phyloP scores from a whole-genome alignment of 2,329 filamentous ascomycete species.

The Sporothrix brunneoviolacea region DNA sequence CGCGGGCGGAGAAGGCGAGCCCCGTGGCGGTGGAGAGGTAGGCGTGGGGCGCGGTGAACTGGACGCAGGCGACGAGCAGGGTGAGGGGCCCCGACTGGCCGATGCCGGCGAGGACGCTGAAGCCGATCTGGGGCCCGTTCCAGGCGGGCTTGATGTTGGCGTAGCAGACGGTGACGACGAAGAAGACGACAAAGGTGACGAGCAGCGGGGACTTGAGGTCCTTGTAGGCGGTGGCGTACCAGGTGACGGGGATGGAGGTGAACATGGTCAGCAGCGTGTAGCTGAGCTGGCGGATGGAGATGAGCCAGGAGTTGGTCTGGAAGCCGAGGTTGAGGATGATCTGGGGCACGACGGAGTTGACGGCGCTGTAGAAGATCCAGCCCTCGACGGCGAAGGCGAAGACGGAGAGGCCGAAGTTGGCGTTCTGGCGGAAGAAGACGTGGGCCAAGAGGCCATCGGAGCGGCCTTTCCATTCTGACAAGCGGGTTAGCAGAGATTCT shows the following conservation, averaged over 20 bases:
- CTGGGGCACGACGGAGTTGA: constrained; percentile 44
- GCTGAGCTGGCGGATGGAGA: constrained; percentile 41
- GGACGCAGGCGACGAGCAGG: constrained; percentile 42
- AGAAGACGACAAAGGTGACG: constrained; percentile 39
- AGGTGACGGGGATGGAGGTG: constrained; percentile 35
- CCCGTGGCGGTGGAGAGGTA: constrained; percentile 48
- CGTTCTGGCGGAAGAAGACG: constrained; percentile 46
- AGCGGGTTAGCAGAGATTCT: neutral
- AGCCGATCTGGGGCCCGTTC: constrained; percentile 39
- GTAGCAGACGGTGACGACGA: constrained; percentile 41
- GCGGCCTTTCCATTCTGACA: constrained; percentile 47
- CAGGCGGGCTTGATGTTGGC: constrained; percentile 36
- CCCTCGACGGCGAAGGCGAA: constrained; percentile 53
- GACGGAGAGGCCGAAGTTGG: constrained; percentile 47
- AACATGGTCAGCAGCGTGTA: constrained; percentile 35
- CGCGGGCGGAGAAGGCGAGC: constrained; percentile 45
- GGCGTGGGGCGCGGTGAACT: constrained; percentile 47
- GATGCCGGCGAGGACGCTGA: constrained; percentile 41
- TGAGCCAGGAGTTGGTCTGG: constrained; percentile 38
- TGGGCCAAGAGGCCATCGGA: constrained; percentile 48
- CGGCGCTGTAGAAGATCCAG: constrained; percentile 51
- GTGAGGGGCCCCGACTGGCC: constrained; percentile 45
- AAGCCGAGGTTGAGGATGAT: constrained; percentile 44
- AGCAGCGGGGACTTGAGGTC: constrained; percentile 42
- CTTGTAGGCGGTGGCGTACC: constrained; percentile 42